A percentile compares a stretch with the other conserved stretches of the same genome.
Conservation (phyloP, 257 asterid genomes). For the Eustoma russellianum region DNA sequence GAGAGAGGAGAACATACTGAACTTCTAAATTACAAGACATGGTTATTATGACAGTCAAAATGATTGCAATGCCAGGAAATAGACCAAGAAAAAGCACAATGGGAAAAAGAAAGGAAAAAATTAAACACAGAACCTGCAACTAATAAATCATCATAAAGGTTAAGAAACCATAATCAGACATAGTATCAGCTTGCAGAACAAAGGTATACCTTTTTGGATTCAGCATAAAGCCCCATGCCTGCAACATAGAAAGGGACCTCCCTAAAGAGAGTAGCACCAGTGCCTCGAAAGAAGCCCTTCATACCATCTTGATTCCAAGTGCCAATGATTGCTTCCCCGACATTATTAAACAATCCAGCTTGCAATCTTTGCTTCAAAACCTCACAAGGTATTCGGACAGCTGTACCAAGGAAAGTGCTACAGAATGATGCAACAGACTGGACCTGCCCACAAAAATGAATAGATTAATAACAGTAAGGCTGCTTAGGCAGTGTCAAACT, state of each 20-base stretch:
- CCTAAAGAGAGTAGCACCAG: conserved; percentile 86
- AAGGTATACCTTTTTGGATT: conserved; percentile 67
- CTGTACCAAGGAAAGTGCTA: conserved; percentile 86
- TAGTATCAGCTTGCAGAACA: too few species aligned
- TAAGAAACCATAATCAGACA: too few species aligned
- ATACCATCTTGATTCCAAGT: conserved; percentile 85
- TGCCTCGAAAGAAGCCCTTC: conserved; percentile 88
- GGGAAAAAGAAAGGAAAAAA: too few species aligned
- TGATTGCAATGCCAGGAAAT: too few species aligned
- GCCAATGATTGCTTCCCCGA: conserved; percentile 70
- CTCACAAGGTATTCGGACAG: conserved; percentile 85
- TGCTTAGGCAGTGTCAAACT: neutral
- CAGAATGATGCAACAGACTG: conserved; percentile 38
- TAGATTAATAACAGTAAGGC: too few species aligned
- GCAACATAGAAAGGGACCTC: conserved; percentile 91
- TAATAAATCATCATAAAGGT: too few species aligned
- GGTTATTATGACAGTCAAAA: too few species aligned
- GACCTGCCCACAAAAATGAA: conserved; percentile 4
- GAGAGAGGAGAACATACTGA: too few species aligned
- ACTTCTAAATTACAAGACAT: too few species aligned
- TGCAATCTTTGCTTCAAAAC: conserved; percentile 87
- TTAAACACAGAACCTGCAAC: too few species aligned
- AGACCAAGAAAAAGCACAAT: too few species aligned
- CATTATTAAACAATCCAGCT: conserved; percentile 76
- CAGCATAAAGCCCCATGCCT: conserved; percentile 95